phyloP scores from a whole-genome alignment of 2,329 filamentous ascomycete species.

The Lachnum nothofagi region DNA sequence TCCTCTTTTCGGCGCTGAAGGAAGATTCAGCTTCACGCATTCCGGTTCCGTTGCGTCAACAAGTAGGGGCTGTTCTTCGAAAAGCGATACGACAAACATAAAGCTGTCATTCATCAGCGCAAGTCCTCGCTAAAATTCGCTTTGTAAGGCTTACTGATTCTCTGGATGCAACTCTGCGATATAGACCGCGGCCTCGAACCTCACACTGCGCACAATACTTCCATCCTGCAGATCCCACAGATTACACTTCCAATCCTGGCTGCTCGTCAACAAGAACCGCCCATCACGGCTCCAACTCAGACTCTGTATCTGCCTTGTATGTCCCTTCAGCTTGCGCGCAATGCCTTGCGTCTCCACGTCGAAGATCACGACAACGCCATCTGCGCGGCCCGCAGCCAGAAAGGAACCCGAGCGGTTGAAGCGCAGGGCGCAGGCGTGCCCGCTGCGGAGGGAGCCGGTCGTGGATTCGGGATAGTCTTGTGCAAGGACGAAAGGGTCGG shows the following conservation, averaged over 20 bases:
- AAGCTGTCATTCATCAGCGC: conserved; percentile 47
- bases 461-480: conserved; percentile 88
- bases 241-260: conserved; percentile 93
- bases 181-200: conserved; percentile 89
- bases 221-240: conserved; percentile 82
- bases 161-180: conserved; percentile 91
- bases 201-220: conserved; percentile 71
- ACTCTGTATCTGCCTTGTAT: conserved; percentile 89
- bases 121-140: neutral
- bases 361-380: conserved; percentile 93
- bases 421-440: conserved; percentile 59
- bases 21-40: conserved; percentile 70
- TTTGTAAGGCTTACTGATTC: conserved; percentile 61
- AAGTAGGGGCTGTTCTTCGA: conserved; percentile 85
- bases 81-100: conserved; percentile 84
- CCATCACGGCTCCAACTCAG: conserved; percentile 93
- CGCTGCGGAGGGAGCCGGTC: conserved; percentile 75
- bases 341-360: conserved; percentile 97
- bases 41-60: conserved; percentile 70
- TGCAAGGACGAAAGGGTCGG: conserved; percentile 65
- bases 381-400: conserved; percentile 86
- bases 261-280: conserved; percentile 83
- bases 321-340: conserved; percentile 85
- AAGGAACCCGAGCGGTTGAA: conserved; percentile 95
- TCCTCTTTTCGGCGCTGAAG: conserved; percentile 74